Evolutionary conservation across 2,329 filamentous ascomycete species (phyloP).

Genomic region (Fusarium luffae): DNA sequence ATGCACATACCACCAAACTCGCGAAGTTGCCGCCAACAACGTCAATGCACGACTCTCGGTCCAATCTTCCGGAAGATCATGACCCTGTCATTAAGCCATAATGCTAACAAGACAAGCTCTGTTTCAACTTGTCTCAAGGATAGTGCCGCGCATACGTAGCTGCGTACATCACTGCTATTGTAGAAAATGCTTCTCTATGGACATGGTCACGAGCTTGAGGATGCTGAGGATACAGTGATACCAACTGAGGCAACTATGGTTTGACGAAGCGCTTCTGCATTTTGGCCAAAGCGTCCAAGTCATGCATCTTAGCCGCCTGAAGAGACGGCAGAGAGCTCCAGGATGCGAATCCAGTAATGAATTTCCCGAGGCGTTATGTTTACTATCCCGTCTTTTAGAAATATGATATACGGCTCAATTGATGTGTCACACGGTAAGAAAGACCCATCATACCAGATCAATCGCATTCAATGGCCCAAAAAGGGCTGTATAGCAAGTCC

Average conservation of each 20-base stretch:
- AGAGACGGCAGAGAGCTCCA: background rate
- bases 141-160: background rate
- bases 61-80: background rate
- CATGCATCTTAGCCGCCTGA: background rate
- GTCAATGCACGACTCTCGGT: slow-evolving; percentile 4
- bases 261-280: background rate
- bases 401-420: background rate
- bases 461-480: background rate
- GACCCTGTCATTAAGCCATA: slow-evolving; percentile 6
- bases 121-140: slow-evolving; percentile 12
- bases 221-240: background rate
- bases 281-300: background rate
- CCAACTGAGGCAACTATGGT: background rate
- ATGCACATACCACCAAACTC: background rate
- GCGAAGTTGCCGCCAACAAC: too few species aligned
- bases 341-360: background rate
- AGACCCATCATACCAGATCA: background rate
- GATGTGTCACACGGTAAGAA: background rate
- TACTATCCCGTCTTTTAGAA: background rate
- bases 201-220: background rate
- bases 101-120: background rate
- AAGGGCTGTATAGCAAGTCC: background rate
- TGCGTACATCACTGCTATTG: background rate
- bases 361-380: background rate
- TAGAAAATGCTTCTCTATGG: background rate